These are phyloP conservation scores for Blastobotrys muscicola DNA, from an alignment of 805 yeast genomes.

Conservation along the genomic window DNA sequence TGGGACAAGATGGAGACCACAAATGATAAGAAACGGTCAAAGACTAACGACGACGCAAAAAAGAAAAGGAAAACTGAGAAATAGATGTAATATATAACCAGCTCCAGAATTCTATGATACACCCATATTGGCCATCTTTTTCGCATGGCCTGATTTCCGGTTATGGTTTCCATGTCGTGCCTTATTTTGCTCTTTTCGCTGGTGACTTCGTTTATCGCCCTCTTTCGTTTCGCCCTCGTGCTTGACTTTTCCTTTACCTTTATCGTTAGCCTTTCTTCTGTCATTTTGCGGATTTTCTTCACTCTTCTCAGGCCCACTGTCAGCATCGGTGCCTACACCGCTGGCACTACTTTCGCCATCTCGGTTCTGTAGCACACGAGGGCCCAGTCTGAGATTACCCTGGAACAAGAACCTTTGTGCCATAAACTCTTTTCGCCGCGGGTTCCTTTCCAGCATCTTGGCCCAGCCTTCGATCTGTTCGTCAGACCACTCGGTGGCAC, in stretches of 20 bases:
- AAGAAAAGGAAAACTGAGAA: conserved; percentile 5
- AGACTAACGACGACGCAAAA: background rate
- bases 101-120: conserved; percentile 1
- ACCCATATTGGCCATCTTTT: conserved; percentile 33
- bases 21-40: conserved; percentile 2
- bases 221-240: background rate
- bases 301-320: background rate
- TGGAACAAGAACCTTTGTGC: conserved; percentile 52
- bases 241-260: background rate
- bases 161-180: conserved; percentile 54
- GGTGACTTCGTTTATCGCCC: background rate
- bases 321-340: background rate
- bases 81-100: background rate
- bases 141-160: conserved; percentile 52
- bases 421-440: conserved; percentile 48
- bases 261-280: background rate
- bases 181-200: conserved; percentile 35
- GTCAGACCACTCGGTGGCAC: conserved; percentile 61
- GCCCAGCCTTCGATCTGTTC: conserved; percentile 95
- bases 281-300: background rate
- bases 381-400: conserved; percentile 28
- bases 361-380: conserved; percentile 4
- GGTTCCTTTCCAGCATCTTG: conserved; percentile 57
- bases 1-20: conserved; percentile 29
- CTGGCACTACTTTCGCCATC: background rate